Evolutionary conservation across 352 stramenopile species (phyloP), one percentile per base, ranked within the genome.

Genomic region (Globisporangium parvum): DNA sequence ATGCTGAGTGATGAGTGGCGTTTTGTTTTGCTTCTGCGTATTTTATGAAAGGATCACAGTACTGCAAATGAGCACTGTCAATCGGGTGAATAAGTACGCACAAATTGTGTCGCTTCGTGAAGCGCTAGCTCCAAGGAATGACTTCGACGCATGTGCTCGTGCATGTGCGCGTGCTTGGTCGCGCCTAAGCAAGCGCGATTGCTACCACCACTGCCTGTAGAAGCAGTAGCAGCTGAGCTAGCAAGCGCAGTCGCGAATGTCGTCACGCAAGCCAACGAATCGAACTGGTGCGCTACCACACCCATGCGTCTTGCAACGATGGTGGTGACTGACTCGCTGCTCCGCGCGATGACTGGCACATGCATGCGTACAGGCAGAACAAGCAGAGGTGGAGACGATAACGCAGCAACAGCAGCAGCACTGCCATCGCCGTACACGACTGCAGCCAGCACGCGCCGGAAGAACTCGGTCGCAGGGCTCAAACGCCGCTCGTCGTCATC

Each of bases 401-500:
- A 20, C 18, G 4, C 17, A 44, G 39, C 11, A 44, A 12, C 17
- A 9, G n/a, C 15, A 17, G 41, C 41, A 23, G 18, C 15, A 11
- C n/a, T 24, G 41, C 17, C 47, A 12, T 51, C 55, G n/a, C 56
- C 47, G 15, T 52, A 56, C 39, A 50, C 26, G n/a, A 31, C 23
- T 18, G 33, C 20, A 18, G 31, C 11, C 9, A 54, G n/a, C 40
- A 55, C 54, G 14, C 57, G 51, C 14, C 44, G 57, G 1, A 46
- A 37, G 21, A 40, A 33, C 23, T 47, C 55, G 28, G 33, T 45
- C 28, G 23, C 31, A 37, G 10, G 20, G 17, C n/a, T 55, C 10
- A 63, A 59, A 35, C 57, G 44, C 42, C 20, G 31, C 15, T 63
- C 57, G 57, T 63, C 57, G 14, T 45, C 51, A 15, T 4, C 45